Conservation (phyloP, 768 basidiomycete genomes). For the Collybia mongolica region DNA sequence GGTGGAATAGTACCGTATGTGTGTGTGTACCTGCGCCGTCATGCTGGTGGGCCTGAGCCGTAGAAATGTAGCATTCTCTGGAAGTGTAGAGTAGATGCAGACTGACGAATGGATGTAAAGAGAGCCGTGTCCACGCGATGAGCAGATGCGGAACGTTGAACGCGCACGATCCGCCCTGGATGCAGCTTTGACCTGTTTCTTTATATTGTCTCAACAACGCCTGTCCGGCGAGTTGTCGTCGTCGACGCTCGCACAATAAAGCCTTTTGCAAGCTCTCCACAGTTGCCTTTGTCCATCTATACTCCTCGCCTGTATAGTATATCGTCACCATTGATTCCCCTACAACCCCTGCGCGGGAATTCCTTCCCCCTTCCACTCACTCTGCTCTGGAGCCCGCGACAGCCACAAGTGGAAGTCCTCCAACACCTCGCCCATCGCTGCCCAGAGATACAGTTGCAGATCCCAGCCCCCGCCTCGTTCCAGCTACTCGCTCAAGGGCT, state of each 20-base stretch:
- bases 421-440: slow-evolving; percentile 10
- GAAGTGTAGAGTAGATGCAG: no score
- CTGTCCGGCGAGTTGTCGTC: slow-evolving; percentile 10
- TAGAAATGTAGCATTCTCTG: no score
- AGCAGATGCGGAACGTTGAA: neutral
- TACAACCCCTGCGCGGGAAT: slow-evolving; percentile 59
- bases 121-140: neutral
- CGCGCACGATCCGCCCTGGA: neutral
- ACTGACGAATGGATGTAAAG: no score
- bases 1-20: no score
- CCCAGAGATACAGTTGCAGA: slow-evolving; percentile 20
- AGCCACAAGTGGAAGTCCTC: slow-evolving; percentile 14
- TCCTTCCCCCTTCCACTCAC: slow-evolving; percentile 38
- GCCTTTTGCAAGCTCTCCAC: slow-evolving; percentile 1
- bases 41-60: no score
- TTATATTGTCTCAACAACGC: slow-evolving; percentile 22
- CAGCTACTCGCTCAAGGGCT: slow-evolving; percentile 61
- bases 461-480: slow-evolving; percentile 49
- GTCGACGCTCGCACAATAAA: slow-evolving; percentile 15
- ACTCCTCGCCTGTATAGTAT: slow-evolving; percentile 9
- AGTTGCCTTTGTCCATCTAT: slow-evolving; percentile 8
- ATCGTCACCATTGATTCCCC: slow-evolving; percentile 66
- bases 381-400: slow-evolving; percentile 48
- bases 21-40: no score
- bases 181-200: slow-evolving; percentile 7